Evolutionary conservation across 192 early-diverging fungal genomes (phyloP).

Genomic region (Ambispora gerdemannii): DNA sequence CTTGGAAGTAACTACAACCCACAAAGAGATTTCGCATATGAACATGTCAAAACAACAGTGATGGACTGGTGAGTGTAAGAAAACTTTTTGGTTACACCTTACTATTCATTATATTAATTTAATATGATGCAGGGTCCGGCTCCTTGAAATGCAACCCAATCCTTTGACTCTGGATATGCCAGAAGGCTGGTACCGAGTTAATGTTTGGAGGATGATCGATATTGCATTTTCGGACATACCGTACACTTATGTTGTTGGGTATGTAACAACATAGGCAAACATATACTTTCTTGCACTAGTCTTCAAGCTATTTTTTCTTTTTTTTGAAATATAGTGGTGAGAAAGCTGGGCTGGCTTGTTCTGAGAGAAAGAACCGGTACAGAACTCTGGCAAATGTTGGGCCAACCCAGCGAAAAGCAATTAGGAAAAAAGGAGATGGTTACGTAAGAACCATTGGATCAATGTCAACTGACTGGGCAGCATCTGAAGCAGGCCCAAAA

Average conservation of each 20-base stretch:
- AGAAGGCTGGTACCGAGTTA: slow-evolving; percentile 29
- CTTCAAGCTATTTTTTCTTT: background rate
- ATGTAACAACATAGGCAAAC: background rate
- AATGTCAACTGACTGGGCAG: slow-evolving; percentile 29
- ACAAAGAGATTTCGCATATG: slow-evolving; percentile 27
- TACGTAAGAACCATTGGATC: slow-evolving; percentile 30
- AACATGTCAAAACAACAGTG: slow-evolving; percentile 31
- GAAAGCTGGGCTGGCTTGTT: slow-evolving; percentile 18
- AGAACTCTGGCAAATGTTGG: slow-evolving; percentile 28
- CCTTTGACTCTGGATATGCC: slow-evolving; percentile 26
- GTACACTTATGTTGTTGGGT: slow-evolving; percentile 31
- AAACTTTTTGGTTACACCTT: slow-evolving; percentile 3
- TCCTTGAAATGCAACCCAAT: slow-evolving; percentile 31
- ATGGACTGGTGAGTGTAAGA: slow-evolving; percentile 25
- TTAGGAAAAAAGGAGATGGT: slow-evolving; percentile 31
- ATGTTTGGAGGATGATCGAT: slow-evolving; percentile 31
- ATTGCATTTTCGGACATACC: slow-evolving; percentile 31
- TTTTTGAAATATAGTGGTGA: slow-evolving; percentile 32
- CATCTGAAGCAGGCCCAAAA: slow-evolving; percentile 29
- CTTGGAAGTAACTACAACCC: slow-evolving; percentile 27
- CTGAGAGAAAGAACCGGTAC: slow-evolving; percentile 31
- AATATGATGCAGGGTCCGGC: slow-evolving; percentile 27
- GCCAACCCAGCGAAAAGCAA: slow-evolving; percentile 28
- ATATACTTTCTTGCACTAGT: slow-evolving; percentile 14
- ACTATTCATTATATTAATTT: slow-evolving; percentile 4